Conservation (phyloP, 2,329 filamentous ascomycete genomes). For the Blastomyces silverae region DNA sequence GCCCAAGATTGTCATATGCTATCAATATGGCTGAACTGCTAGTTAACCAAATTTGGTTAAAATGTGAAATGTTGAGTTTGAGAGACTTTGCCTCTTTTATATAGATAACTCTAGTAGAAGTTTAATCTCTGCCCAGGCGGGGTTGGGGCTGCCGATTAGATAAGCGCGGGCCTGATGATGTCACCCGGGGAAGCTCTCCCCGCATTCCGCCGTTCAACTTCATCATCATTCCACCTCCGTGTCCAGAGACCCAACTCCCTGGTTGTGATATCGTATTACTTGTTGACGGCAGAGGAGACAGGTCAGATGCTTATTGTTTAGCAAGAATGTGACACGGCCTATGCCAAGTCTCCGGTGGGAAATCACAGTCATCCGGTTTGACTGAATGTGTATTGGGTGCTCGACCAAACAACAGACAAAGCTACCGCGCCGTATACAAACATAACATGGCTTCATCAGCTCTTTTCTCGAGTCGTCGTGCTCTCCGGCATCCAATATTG, state of each 20-base stretch:
- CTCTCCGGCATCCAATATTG: background rate
- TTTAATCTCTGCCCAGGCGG: no score
- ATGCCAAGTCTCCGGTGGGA: background rate
- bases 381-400: background rate
- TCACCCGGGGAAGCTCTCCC: background rate
- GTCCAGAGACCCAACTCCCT: background rate
- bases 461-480: background rate
- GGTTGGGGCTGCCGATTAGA: background rate
- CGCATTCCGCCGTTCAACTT: background rate
- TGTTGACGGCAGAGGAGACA: background rate
- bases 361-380: background rate
- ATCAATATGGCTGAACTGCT: background rate
- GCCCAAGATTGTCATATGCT: background rate
- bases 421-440: background rate
- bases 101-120: no score
- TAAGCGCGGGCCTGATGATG: background rate
- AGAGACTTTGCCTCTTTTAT: no score
- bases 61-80: background rate
- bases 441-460: constrained; percentile 6
- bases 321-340: background rate
- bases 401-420: background rate
- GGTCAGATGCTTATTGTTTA: background rate
- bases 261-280: background rate
- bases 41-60: no score
- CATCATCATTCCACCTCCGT: background rate